Conservation (phyloP, 2,329 filamentous ascomycete genomes). For the Plenodomus tracheiphilus region DNA sequence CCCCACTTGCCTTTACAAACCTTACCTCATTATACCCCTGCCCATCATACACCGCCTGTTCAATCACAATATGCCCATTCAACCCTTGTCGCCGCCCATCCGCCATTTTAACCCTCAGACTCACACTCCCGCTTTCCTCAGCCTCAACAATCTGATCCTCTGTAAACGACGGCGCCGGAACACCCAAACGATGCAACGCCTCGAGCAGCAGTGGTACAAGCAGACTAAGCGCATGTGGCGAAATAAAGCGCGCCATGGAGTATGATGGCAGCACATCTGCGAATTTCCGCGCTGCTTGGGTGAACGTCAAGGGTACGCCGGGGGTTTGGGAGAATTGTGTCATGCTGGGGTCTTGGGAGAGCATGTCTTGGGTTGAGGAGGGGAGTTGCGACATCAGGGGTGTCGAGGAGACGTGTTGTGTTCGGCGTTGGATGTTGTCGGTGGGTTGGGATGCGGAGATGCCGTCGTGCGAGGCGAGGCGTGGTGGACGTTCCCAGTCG, state of each 20-base stretch:
- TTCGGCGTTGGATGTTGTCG: slow-evolving; percentile 31
- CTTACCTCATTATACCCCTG: slow-evolving; percentile 76
- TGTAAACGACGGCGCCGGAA: slow-evolving; percentile 64
- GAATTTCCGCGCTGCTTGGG: slow-evolving; percentile 86
- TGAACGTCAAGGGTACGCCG: slow-evolving; percentile 78
- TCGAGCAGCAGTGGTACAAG: slow-evolving; percentile 80
- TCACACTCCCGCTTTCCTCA: slow-evolving; percentile 56
- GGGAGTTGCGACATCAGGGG: slow-evolving; percentile 38
- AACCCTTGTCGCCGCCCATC: slow-evolving; percentile 74
- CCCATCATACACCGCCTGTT: slow-evolving; percentile 65
- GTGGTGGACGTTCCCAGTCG: slow-evolving; percentile 82
- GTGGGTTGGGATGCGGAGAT: slow-evolving; percentile 43
- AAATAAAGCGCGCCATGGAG: slow-evolving; percentile 90
- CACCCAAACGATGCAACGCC: slow-evolving; percentile 81
- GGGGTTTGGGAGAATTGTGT: slow-evolving; percentile 82
- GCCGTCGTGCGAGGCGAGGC: slow-evolving; percentile 40
- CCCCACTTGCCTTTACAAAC: slow-evolving; percentile 93
- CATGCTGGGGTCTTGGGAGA: slow-evolving; percentile 83
- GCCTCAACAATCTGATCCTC: slow-evolving; percentile 37
- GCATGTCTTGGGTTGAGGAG: slow-evolving; percentile 55
- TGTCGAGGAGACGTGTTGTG: slow-evolving; percentile 16
- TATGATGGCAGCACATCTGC: slow-evolving; percentile 88
- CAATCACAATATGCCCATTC: slow-evolving; percentile 74
- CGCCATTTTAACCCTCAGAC: slow-evolving; percentile 72
- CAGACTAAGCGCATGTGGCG: slow-evolving; percentile 71